Evolutionary conservation across 1,139 yeast species (phyloP).

Genomic region (Wickerhamomyces sp.): DNA sequence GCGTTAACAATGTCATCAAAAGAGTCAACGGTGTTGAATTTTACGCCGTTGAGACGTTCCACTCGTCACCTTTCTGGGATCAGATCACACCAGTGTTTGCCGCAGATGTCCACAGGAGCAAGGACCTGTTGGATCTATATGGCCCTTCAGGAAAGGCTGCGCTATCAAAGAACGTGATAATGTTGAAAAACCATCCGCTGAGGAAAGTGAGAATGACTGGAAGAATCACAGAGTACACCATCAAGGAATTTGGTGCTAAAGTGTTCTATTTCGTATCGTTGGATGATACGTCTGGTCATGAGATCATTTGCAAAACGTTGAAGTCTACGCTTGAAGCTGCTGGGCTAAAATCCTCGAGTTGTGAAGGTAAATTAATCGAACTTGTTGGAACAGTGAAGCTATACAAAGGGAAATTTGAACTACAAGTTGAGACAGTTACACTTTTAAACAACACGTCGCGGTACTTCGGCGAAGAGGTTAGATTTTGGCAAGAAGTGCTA

Average conservation of each 20-base stretch:
- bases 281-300: conserved; percentile 29
- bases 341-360: conserved; percentile 3
- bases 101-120: conserved; percentile 25
- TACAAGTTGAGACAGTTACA: conserved; percentile 25
- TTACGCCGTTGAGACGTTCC: conserved; percentile 33
- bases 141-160: conserved; percentile 20
- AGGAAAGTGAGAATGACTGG: conserved; percentile 28
- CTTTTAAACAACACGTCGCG: conserved; percentile 23
- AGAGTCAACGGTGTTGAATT: conserved; percentile 24
- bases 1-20: conserved; percentile 28
- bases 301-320: conserved; percentile 15
- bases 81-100: conserved; percentile 28
- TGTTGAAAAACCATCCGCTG: conserved; percentile 36
- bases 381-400: conserved; percentile 12
- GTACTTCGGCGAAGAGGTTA: conserved; percentile 24
- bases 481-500: conserved; percentile 32
- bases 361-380: conserved; percentile 12
- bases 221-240: conserved; percentile 23
- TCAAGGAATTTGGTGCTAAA: conserved; percentile 11
- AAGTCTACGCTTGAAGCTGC: conserved; percentile 12
- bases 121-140: conserved; percentile 24
- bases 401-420: conserved; percentile 19
- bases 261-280: conserved; percentile 17
- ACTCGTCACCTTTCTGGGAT: conserved; percentile 28
- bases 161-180: conserved; percentile 14